A percentile compares a stretch with the other conserved stretches of the same genome.
phyloP scores from a whole-genome alignment of 2,329 filamentous ascomycete genomes.

The Stagonosporopsis tanaceti region DNA sequence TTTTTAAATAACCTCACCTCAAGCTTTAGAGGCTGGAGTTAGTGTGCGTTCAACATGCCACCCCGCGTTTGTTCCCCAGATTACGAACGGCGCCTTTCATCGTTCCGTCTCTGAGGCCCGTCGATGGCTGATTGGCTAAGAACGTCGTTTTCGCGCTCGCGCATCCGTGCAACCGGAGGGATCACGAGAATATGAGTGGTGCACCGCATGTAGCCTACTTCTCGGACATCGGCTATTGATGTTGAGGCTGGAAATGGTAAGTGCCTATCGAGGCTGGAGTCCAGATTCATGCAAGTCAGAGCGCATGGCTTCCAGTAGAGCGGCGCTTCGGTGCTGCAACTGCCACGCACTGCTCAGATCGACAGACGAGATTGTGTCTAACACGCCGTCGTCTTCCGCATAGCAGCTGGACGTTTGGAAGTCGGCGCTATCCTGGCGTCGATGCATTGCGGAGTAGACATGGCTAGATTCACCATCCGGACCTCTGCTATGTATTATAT shows the following conservation, averaged over 20 bases:
- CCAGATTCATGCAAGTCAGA: conserved; percentile 14
- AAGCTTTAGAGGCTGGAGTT: conserved; percentile 9
- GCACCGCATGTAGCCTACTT: conserved; percentile 10
- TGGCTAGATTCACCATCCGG: conserved; percentile 5
- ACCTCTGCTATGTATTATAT: conserved; percentile 13
- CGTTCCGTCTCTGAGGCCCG: background rate
- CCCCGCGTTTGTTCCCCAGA: conserved; percentile 16
- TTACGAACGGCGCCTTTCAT: background rate
- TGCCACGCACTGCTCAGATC: conserved; percentile 8
- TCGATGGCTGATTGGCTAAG: conserved; percentile 2
- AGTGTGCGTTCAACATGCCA: conserved; percentile 4
- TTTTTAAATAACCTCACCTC: background rate
- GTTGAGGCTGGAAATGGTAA: conserved; percentile 2
- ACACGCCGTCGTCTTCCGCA: conserved; percentile 5
- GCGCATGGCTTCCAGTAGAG: background rate
- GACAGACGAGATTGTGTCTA: conserved; percentile 5
- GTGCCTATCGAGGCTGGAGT: background rate
- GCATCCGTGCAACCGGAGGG: conserved; percentile 8
- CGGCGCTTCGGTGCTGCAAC: background rate
- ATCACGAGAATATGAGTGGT: conserved; percentile 2
- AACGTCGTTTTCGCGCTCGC: background rate
- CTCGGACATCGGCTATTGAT: conserved; percentile 14
- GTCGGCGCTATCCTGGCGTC: conserved; percentile 3
- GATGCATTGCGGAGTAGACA: conserved; percentile 8
- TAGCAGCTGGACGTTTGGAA: conserved; percentile 6